Evolutionary conservation across 2,329 filamentous ascomycete species (phyloP), one percentile per base, ranked within the genome.

Genomic region (Drechslera avenae): DNA sequence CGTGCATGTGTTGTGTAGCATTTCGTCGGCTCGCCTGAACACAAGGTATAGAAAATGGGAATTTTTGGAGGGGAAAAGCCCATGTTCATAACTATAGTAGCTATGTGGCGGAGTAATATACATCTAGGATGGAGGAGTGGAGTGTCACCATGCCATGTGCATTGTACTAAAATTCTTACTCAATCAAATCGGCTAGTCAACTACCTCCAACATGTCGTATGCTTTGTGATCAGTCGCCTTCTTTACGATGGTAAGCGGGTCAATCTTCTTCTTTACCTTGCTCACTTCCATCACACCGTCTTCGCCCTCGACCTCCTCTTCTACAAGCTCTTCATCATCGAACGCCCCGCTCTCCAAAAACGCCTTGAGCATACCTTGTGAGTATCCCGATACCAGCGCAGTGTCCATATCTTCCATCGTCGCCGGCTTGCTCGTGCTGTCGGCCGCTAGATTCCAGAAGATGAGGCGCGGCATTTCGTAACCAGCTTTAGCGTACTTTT

Each of bases 401-500:
- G 78, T 80, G 18, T 79, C 78, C 31, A 66, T 51, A 42, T 81
- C 71, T 1, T 74, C 72, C n/a, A 72, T 73, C 1, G 67, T 75
- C 3, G 81, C 77, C 1, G 81, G 81, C 69, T 83, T 84, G 4
- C 76, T 75, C 1, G 76, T 76, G 2, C 57, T 69, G 0, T 74
- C 73, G 7, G 75, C 78, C 0, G 81, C 80, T 14, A 85, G 71
- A 59, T 85, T 84, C 83, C 83, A 85, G 64, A 83, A 85, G 3
- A 86, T 73, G n/a, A 86, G 68, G 63, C 82, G 76, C 0, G 83
- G 83, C 69, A 85, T 74, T 48, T 83, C 78, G 57, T 86, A 86
- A 0, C 83, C 83, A 2, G 78, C 77, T 0, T 74, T 66, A 9
- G 69, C 61, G 64, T 75, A 86, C 33, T 69, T 66, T 16, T 52